A percentile compares a stretch with the other conserved stretches of the same genome.
These are phyloP conservation scores for Auriculariales sp. DNA, from an alignment of 768 basidiomycete genomes.

Conservation along the genomic window DNA sequence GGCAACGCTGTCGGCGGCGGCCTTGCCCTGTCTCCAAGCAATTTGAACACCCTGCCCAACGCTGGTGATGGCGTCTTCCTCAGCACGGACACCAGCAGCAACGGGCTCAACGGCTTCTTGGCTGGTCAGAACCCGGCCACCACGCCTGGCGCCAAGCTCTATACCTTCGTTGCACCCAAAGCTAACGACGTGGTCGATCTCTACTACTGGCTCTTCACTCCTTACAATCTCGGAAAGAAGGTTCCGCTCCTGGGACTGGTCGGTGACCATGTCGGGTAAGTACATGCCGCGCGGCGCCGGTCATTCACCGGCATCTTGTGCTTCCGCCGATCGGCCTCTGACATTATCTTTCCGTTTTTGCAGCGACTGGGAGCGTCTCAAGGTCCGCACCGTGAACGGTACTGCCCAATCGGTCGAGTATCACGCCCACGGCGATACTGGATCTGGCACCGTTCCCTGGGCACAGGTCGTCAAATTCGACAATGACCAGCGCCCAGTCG, in stretches of 20 bases:
- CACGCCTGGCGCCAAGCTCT: background rate
- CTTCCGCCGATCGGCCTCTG: too few species aligned
- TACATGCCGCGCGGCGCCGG: too few species aligned
- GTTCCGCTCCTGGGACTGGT: constrained; percentile 2
- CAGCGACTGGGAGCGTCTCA: constrained; percentile 5
- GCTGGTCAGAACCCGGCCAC: constrained; percentile 2
- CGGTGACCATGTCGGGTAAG: constrained; percentile 2
- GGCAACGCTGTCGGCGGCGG: background rate
- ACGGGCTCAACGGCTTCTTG: constrained; percentile 3
- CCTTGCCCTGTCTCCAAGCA: background rate
- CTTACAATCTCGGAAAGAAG: constrained; percentile 3
- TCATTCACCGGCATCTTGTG: too few species aligned
- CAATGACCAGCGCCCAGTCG: constrained; percentile 3
- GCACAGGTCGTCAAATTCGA: constrained; percentile 3
- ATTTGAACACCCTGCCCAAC: background rate
- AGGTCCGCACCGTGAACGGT: constrained; percentile 5
- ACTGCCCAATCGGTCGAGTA: constrained; percentile 3
- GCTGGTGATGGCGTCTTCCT: constrained; percentile 1
- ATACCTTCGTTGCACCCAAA: constrained; percentile 5
- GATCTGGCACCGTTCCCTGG: constrained; percentile 3
- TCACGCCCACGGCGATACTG: constrained; percentile 4
- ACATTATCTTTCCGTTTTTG: too few species aligned
- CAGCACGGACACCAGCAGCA: background rate
- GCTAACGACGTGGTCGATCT: constrained; percentile 5
- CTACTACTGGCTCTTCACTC: constrained; percentile 4